These are phyloP conservation scores for Lecanicillium sp. DNA, from an alignment of 2,329 filamentous ascomycete species.

Conservation along the genomic window DNA sequence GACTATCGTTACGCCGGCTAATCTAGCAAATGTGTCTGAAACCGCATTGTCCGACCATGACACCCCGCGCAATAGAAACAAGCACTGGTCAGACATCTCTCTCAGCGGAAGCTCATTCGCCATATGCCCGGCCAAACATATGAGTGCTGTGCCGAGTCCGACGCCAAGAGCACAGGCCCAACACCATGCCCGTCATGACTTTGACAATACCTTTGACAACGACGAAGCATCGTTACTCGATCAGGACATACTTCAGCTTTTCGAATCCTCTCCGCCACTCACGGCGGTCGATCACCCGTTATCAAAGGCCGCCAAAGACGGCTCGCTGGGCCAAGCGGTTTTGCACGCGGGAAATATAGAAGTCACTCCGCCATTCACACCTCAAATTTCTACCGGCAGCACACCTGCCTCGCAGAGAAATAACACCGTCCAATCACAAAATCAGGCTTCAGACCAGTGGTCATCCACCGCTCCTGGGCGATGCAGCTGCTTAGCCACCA, in stretches of 20 bases:
- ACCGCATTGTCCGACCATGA: too few relatives aligned
- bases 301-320: background rate
- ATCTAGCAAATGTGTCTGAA: background rate
- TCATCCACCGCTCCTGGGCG: background rate
- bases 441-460: background rate
- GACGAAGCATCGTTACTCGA: background rate
- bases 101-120: background rate
- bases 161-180: background rate
- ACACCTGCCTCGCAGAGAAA: too few relatives aligned
- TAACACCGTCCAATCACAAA: too few relatives aligned
- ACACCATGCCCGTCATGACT: background rate
- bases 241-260: background rate
- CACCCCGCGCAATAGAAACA: too few relatives aligned
- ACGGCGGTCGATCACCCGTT: background rate
- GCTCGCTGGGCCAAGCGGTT: background rate
- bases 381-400: too few relatives aligned
- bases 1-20: background rate
- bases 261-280: background rate
- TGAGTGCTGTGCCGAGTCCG: background rate
- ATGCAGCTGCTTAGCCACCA: background rate
- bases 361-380: too few relatives aligned
- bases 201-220: background rate
- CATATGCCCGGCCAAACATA: background rate
- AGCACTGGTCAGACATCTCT: background rate
- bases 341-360: background rate